phyloP scores from a whole-genome alignment of 148 eudicot genomes.

The Drosera capensis region DNA sequence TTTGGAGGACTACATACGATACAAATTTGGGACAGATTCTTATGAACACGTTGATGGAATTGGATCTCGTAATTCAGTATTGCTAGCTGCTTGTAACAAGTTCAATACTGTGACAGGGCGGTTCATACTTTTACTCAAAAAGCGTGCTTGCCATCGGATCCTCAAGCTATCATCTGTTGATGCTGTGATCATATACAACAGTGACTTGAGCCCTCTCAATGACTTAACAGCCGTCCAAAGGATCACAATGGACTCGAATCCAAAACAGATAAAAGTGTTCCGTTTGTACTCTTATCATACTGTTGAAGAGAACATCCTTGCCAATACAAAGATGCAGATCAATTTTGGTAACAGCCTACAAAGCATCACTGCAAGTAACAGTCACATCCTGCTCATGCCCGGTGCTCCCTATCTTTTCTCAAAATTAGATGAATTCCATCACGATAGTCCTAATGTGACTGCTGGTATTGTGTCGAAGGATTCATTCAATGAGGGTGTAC shows the following conservation, averaged over 20 bases:
- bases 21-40: conserved; percentile 52
- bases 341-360: conserved; percentile 25
- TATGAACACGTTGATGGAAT: conserved; percentile 40
- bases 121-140: conserved; percentile 48
- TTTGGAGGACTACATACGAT: conserved; percentile 47
- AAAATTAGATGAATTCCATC: conserved; percentile 44
- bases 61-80: conserved; percentile 17
- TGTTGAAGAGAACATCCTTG: conserved; percentile 54
- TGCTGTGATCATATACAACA: conserved; percentile 43
- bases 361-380: conserved; percentile 16
- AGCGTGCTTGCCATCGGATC: conserved; percentile 46
- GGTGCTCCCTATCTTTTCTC: conserved; percentile 49
- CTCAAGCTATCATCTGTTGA: conserved; percentile 39
- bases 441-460: conserved; percentile 3
- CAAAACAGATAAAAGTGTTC: conserved; percentile 41
- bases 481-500: conserved; percentile 29
- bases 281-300: conserved; percentile 54
- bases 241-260: conserved; percentile 41
- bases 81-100: conserved; percentile 27
- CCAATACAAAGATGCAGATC: conserved; percentile 46
- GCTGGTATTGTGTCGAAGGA: conserved; percentile 13
- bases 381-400: conserved; percentile 54
- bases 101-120: conserved; percentile 30
- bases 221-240: conserved; percentile 53
- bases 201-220: conserved; percentile 63